Percentiles rank a stretch among this genome's conserved stretches.
Evolutionary conservation across 805 yeast species (phyloP).

Genomic region (Candida ficus): DNA sequence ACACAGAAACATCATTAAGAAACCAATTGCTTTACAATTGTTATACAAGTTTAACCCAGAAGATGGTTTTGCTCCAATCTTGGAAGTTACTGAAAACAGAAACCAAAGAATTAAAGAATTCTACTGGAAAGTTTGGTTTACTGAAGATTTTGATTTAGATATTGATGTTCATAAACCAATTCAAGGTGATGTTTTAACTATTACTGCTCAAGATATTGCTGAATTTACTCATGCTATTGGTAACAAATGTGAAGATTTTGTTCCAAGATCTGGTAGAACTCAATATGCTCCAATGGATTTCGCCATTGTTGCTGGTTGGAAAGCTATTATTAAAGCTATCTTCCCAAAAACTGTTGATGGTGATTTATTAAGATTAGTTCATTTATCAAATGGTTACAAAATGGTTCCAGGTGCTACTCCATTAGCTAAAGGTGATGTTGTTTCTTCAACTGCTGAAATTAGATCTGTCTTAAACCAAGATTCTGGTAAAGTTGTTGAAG

Average conservation of each 20-base stretch:
- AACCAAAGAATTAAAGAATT: slow-evolving; percentile 90
- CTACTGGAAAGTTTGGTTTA: slow-evolving; percentile 97
- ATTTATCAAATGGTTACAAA: slow-evolving; percentile 88
- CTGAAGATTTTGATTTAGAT: slow-evolving; percentile 55
- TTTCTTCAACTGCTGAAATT: slow-evolving; percentile 76
- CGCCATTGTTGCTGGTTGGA: slow-evolving; percentile 98
- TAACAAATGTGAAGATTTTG: slow-evolving; percentile 94
- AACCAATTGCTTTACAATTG: slow-evolving; percentile 71
- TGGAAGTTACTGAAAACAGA: slow-evolving; percentile 85
- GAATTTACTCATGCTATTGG: slow-evolving; percentile 97
- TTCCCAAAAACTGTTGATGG: slow-evolving; percentile 97
- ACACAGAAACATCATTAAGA: slow-evolving; percentile 75
- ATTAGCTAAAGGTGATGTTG: slow-evolving; percentile 81
- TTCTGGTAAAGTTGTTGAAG: slow-evolving; percentile 94
- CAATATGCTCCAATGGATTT: slow-evolving; percentile 98
- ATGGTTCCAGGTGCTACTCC: slow-evolving; percentile 92
- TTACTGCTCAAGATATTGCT: slow-evolving; percentile 72
- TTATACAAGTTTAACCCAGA: slow-evolving; percentile 73
- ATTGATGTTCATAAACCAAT: slow-evolving; percentile 69
- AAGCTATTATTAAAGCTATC: slow-evolving; percentile 94
- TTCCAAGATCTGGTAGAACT: slow-evolving; percentile 76
- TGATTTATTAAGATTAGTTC: slow-evolving; percentile 89
- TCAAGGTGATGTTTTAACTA: slow-evolving; percentile 60
- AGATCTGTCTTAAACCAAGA: slow-evolving; percentile 87
- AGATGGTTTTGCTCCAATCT: slow-evolving; percentile 94